A percentile compares a stretch with the other conserved stretches of the same genome.
phyloP scores from a whole-genome alignment of 306 rosid species.

The Begonia masoniana region DNA sequence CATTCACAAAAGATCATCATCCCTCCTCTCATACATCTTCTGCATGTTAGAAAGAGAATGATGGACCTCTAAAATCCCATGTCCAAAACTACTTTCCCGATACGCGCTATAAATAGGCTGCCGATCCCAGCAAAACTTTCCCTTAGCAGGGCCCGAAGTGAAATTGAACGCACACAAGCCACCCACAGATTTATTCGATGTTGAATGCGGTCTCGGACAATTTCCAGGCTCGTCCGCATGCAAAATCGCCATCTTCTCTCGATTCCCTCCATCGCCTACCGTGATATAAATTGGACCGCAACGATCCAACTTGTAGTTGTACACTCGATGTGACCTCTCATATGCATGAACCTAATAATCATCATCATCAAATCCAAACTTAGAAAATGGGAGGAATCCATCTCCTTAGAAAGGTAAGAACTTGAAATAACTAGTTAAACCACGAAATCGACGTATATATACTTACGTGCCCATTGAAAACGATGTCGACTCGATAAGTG shows the following conservation, averaged over 20 bases:
- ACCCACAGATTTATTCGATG: slow-evolving; percentile 37
- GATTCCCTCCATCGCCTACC: slow-evolving; percentile 82
- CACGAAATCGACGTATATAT: neutral
- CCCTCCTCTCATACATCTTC: neutral
- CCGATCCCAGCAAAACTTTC: slow-evolving; percentile 80
- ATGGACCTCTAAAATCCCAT: slow-evolving; percentile 80
- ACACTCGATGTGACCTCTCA: slow-evolving; percentile 81
- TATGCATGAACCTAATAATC: slow-evolving; percentile 67
- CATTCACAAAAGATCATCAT: neutral
- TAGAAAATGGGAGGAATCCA: too few species aligned
- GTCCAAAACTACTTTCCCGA: slow-evolving; percentile 93
- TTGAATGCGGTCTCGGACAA: slow-evolving; percentile 66
- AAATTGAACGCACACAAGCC: slow-evolving; percentile 74
- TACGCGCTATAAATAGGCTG: slow-evolving; percentile 87
- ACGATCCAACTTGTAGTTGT: slow-evolving; percentile 78
- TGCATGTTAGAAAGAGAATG: neutral
- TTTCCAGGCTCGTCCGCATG: slow-evolving; percentile 84
- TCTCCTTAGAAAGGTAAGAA: neutral
- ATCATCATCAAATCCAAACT: too few species aligned
- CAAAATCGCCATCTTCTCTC: slow-evolving; percentile 62
- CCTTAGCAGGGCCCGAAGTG: slow-evolving; percentile 75
- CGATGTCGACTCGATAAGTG: slow-evolving; percentile 52
- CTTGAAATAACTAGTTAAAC: neutral
- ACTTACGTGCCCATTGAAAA: slow-evolving; percentile 87
- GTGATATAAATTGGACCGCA: slow-evolving; percentile 70